Percentiles rank a stretch among this genome's conserved stretches.
phyloP scores from a whole-genome alignment of 208 protist species.

The Herpetomonas samuelpessoai region DNA sequence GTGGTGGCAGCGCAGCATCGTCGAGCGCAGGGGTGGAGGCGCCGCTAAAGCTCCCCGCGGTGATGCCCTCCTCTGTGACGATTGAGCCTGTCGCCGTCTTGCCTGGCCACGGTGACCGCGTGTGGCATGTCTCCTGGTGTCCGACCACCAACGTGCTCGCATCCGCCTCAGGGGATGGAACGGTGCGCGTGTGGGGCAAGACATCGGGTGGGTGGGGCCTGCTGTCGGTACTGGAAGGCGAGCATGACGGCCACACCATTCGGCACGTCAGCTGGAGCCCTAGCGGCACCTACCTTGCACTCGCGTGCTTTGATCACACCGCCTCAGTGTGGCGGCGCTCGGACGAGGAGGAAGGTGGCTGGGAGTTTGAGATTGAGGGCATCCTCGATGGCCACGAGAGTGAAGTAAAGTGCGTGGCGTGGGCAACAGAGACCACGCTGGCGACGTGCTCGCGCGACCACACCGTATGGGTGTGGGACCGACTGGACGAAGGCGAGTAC shows the following conservation, averaged over 20 bases:
- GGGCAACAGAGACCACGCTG: constrained; percentile 71
- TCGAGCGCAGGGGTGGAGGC: too few species aligned
- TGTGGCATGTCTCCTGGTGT: constrained; percentile 86
- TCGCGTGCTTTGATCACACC: constrained; percentile 82
- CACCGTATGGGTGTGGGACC: constrained; percentile 92
- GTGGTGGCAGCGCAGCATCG: too few species aligned
- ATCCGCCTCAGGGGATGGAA: constrained; percentile 66
- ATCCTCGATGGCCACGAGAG: constrained; percentile 90
- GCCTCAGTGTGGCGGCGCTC: constrained; percentile 66
- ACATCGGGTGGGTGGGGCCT: constrained; percentile 1
- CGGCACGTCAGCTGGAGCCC: constrained; percentile 85
- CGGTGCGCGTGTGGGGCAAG: constrained; percentile 63
- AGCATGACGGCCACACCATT: constrained; percentile 68
- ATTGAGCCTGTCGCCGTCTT: constrained; percentile 46
- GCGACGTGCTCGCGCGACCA: constrained; percentile 89
- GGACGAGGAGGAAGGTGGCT: constrained; percentile 16
- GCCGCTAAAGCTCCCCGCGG: constrained; percentile 17
- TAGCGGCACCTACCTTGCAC: constrained; percentile 72
- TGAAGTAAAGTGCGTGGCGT: constrained; percentile 91
- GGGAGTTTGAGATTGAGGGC: constrained; percentile 69
- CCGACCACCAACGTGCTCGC: constrained; percentile 68
- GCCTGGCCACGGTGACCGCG: constrained; percentile 61
- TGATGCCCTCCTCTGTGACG: constrained; percentile 7
- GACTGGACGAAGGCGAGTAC: constrained; percentile 79
- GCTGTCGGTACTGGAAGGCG: constrained; percentile 36